phyloP scores from a whole-genome alignment of 176 grass and related monocot genomes.

The Puya raimondii region DNA sequence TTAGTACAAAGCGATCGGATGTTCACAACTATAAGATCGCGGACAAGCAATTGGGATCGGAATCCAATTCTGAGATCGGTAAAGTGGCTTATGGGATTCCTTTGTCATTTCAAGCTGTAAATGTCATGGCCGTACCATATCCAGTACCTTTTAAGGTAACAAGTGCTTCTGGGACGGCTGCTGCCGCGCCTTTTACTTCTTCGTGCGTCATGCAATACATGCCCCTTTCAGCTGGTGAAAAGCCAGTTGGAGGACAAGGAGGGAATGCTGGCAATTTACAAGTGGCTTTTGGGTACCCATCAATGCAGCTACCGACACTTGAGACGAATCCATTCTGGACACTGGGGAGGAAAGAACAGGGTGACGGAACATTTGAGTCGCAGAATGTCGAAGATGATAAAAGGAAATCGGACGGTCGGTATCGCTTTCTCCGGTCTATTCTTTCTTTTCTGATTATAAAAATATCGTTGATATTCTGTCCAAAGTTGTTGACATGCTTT shows the following conservation, averaged over 20 bases:
- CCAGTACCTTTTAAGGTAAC: constrained; percentile 34
- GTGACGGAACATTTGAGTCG: constrained; percentile 24
- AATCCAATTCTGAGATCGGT: constrained; percentile 27
- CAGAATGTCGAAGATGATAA: constrained; percentile 38
- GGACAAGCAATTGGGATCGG: constrained; percentile 45
- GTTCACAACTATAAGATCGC: constrained; percentile 28
- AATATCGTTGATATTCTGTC: neutral
- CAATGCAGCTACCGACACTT: constrained; percentile 74
- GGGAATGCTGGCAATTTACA: constrained; percentile 26
- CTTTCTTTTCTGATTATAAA: constrained; percentile 2
- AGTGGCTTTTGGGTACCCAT: constrained; percentile 74
- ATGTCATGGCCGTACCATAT: constrained; percentile 29
- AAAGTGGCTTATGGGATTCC: constrained; percentile 42
- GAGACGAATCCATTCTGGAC: constrained; percentile 88
- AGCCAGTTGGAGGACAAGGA: constrained; percentile 18
- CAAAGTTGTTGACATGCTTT: neutral
- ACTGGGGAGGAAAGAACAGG: constrained; percentile 44
- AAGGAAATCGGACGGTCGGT: constrained; percentile 56
- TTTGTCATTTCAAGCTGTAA: constrained; percentile 34
- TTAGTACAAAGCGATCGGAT: constrained; percentile 44
- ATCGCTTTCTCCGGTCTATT: neutral
- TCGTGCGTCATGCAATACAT: constrained; percentile 44
- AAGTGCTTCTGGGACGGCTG: constrained; percentile 27
- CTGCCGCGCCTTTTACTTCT: constrained; percentile 30
- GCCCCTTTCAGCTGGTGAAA: constrained; percentile 42